These are phyloP conservation scores for Antitrichia curtipendula DNA, from an alignment of 225 moss, liverwort and hornwort species.

Conservation along the genomic window DNA sequence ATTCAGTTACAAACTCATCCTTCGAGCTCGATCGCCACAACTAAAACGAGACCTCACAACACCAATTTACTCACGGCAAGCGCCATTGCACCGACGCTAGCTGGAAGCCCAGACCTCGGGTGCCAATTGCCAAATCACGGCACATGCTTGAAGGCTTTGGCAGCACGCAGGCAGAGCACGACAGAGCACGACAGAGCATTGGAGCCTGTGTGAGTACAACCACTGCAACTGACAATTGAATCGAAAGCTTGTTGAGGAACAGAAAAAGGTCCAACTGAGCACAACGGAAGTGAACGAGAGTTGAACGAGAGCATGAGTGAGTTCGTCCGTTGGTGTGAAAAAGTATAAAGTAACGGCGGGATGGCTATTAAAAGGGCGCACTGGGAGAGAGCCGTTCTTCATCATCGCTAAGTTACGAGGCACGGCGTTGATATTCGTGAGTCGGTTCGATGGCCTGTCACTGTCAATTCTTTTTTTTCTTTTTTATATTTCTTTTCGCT, in stretches of 20 bases:
- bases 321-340: neutral
- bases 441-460: neutral
- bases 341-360: neutral
- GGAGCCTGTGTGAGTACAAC: neutral
- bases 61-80: neutral
- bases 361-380: neutral
- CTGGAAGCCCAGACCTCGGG: neutral
- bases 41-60: neutral
- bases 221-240: slow-evolving; percentile 1
- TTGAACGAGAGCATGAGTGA: neutral
- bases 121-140: slow-evolving; percentile 4
- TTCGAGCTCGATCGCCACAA: neutral
- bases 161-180: neutral
- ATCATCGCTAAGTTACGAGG: neutral
- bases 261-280: neutral
- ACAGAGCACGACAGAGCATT: neutral
- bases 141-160: slow-evolving; percentile 12
- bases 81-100: neutral
- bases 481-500: neutral
- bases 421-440: neutral
- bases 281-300: neutral
- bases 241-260: neutral
- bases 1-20: neutral
- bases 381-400: slow-evolving; percentile 17
- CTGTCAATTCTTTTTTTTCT: neutral